phyloP scores from a whole-genome alignment of 495 filamentous ascomycete species.

The Durotheca rogersii region DNA sequence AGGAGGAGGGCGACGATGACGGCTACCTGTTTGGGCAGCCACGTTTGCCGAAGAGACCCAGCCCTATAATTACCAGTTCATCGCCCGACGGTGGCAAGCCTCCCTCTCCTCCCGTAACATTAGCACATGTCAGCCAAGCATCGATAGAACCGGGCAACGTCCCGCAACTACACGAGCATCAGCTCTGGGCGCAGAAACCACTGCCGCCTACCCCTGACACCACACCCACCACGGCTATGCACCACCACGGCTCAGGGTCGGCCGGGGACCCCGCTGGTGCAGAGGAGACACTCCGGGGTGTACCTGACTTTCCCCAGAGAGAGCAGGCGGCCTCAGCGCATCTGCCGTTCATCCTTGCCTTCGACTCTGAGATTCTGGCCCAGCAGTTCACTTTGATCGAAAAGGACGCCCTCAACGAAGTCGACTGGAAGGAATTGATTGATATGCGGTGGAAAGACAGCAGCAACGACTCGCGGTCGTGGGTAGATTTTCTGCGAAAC shows the following conservation, averaged over 20 bases:
- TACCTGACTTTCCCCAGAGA: conserved; percentile 34
- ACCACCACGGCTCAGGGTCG: conserved; percentile 30
- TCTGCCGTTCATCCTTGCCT: conserved; percentile 88
- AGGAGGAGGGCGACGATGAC: conserved; percentile 58
- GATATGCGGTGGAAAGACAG: conserved; percentile 87
- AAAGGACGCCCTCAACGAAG: conserved; percentile 91
- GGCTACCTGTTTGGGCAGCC: conserved; percentile 36
- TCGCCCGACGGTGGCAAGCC: conserved; percentile 53
- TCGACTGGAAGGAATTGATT: conserved; percentile 97
- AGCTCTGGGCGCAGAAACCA: conserved; percentile 48
- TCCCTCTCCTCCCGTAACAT: conserved; percentile 77
- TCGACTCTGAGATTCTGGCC: conserved; percentile 84
- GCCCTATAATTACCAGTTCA: conserved; percentile 30
- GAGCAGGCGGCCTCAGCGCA: conserved; percentile 53
- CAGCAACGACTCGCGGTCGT: conserved; percentile 64
- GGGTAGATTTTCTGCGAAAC: conserved; percentile 90
- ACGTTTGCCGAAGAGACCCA: conserved; percentile 30
- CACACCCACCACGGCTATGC: conserved; percentile 46
- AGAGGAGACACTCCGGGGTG: conserved; percentile 42
- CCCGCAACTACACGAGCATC: conserved; percentile 41
- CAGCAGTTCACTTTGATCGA: conserved; percentile 96
- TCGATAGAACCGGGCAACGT: conserved; percentile 39
- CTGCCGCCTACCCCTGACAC: conserved; percentile 56
- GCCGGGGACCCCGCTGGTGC: conserved; percentile 42
- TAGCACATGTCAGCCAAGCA: conserved; percentile 59